A percentile compares a stretch with the other conserved stretches of the same genome.
These are phyloP conservation scores for Phyllostachys edulis DNA, from an alignment of 176 grass and related monocot genomes.

Conservation along the genomic window DNA sequence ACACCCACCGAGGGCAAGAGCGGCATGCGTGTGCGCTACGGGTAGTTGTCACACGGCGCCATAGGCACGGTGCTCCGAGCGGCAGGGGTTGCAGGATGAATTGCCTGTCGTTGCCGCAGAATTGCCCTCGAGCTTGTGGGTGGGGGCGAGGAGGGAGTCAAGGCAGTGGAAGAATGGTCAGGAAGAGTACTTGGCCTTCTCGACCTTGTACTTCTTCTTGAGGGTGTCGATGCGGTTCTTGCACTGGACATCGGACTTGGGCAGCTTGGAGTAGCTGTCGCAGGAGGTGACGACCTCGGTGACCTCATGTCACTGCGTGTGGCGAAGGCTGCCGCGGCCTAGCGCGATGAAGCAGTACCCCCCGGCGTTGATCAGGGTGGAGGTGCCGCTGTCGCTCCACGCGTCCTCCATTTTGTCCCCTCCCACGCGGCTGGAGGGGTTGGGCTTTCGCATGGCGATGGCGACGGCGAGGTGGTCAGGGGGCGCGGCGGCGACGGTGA, in stretches of 20 bases:
- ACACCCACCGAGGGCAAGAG: slow-evolving; percentile 13
- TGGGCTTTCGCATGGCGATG: too few species aligned
- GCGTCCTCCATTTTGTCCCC: too few species aligned
- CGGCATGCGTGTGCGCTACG: slow-evolving; percentile 63
- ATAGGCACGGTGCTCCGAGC: slow-evolving; percentile 27
- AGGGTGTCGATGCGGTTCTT: slow-evolving; percentile 99
- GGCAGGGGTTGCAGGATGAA: slow-evolving; percentile 14
- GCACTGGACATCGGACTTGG: slow-evolving; percentile 86
- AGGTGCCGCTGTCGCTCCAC: too few species aligned
- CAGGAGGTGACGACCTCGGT: slow-evolving; percentile 85
- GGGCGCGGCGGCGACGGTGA: too few species aligned
- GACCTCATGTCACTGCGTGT: slow-evolving; percentile 82
- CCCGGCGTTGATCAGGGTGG: too few species aligned
- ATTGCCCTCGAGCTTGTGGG: neutral
- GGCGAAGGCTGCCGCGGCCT: slow-evolving; percentile 82
- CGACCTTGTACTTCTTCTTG: slow-evolving; percentile 99
- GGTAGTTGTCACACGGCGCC: slow-evolving; percentile 54
- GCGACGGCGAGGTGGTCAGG: neutral
- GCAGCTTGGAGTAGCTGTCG: slow-evolving; percentile 69
- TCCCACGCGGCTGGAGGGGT: too few species aligned
- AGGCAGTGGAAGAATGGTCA: too few species aligned
- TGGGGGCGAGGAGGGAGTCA: too few species aligned
- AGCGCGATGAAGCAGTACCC: neutral
- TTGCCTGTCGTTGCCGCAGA: neutral
- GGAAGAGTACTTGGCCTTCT: slow-evolving; percentile 52